Conservation (phyloP, 2,329 filamentous ascomycete species). For the Grosmannia clavigera region DNA sequence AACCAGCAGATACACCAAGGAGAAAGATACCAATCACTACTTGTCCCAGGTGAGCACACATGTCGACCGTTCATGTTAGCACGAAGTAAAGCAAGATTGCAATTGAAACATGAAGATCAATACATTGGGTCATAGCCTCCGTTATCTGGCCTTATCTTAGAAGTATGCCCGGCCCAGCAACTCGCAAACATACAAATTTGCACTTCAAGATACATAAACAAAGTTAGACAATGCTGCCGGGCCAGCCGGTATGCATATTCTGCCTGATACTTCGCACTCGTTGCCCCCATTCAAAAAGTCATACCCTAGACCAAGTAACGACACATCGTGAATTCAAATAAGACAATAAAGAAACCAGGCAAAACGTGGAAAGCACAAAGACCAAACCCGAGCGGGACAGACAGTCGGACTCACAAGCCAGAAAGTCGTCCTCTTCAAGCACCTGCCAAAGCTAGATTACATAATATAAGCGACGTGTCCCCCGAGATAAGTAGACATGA, state of each 20-base stretch:
- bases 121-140: neutral
- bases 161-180: neutral
- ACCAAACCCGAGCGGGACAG: neutral
- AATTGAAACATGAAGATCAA: neutral
- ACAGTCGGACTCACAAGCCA: neutral
- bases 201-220: neutral
- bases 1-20: neutral
- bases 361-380: neutral
- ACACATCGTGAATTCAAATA: neutral
- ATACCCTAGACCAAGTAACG: neutral
- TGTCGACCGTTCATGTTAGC: too few species aligned
- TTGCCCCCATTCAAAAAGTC: neutral
- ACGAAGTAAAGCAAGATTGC: neutral
- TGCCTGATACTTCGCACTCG: neutral
- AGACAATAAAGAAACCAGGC: neutral
- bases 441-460: neutral
- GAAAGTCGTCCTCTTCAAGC: neutral
- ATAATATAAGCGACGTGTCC: neutral
- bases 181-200: neutral
- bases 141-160: neutral
- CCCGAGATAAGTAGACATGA: neutral
- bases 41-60: neutral
- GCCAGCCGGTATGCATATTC: slow-evolving; percentile 6
- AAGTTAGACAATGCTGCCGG: neutral
- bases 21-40: too few species aligned